Percentiles rank a stretch among this genome's conserved stretches.
phyloP scores from a whole-genome alignment of 73 alveolate species.

The Breviolum minutum region DNA sequence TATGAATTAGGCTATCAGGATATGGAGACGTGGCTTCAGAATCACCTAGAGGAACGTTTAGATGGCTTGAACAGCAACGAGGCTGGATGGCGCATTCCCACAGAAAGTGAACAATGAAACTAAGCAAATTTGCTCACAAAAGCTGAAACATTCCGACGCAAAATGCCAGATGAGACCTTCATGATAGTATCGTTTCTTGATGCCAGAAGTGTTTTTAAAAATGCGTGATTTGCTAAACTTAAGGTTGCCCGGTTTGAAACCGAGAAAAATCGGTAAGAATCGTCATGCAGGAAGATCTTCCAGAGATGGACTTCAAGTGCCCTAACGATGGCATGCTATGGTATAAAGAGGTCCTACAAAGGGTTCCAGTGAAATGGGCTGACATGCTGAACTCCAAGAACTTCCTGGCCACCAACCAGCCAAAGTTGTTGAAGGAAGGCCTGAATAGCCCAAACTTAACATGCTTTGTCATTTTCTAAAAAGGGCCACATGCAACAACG shows the following conservation, averaged over 20 bases:
- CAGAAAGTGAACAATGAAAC: too few species aligned
- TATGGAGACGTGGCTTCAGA: constrained; percentile 58
- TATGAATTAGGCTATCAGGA: constrained; percentile 80
- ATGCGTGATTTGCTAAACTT: too few species aligned
- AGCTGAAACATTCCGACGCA: too few species aligned
- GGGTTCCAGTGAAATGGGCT: constrained; percentile 83
- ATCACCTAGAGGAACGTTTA: constrained; percentile 38
- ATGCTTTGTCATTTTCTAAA: not conserved
- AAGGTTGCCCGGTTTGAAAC: too few species aligned
- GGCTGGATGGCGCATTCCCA: not conserved
- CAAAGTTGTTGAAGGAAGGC: constrained; percentile 37
- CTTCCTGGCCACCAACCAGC: constrained; percentile 42
- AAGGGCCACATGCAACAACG: not conserved
- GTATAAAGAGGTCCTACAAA: constrained; percentile 66
- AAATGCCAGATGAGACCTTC: too few species aligned
- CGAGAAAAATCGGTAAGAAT: too few species aligned
- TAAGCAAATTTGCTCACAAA: too few species aligned
- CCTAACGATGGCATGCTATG: constrained; percentile 74
- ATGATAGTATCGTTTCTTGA: too few species aligned
- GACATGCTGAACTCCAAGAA: constrained; percentile 59
- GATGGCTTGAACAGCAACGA: not conserved
- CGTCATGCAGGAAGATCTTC: constrained; percentile 1
- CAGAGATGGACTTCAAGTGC: constrained; percentile 24
- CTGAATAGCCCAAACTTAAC: not conserved
- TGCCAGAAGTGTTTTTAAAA: too few species aligned